Evolutionary conservation across 108 stramenopile genomes (phyloP).

Genomic region (Cyclotella distinguenda): DNA sequence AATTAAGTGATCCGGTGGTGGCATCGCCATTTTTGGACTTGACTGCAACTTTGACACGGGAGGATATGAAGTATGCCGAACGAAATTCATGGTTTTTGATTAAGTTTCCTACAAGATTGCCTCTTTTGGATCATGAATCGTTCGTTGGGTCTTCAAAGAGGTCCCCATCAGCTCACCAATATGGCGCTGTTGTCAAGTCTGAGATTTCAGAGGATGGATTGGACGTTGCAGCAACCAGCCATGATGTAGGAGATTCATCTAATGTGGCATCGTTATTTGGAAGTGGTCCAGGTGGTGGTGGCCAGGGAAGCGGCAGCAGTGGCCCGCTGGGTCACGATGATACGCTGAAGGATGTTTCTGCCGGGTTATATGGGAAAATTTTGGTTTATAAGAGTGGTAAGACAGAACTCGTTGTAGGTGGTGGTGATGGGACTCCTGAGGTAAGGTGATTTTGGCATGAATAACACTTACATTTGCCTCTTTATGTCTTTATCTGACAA

Average conservation of each 20-base stretch:
- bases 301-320: not conserved
- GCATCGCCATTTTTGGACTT: conserved; percentile 52
- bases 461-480: not conserved
- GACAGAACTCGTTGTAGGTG: conserved; percentile 71
- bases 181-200: conserved; percentile 23
- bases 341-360: conserved; percentile 48
- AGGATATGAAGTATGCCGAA: conserved; percentile 13
- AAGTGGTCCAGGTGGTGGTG: not conserved
- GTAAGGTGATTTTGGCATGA: conserved; percentile 35
- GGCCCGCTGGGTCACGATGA: conserved; percentile 65
- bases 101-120: conserved; percentile 51
- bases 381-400: conserved; percentile 80
- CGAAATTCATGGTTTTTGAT: conserved; percentile 46
- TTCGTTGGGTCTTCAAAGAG: conserved; percentile 2
- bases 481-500: not conserved
- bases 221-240: conserved; percentile 24
- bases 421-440: conserved; percentile 49
- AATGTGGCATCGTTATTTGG: not conserved
- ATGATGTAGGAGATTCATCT: conserved; percentile 10
- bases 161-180: not conserved
- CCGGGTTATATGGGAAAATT: conserved; percentile 77
- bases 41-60: conserved; percentile 1
- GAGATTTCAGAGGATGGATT: conserved; percentile 32
- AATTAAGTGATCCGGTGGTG: conserved; percentile 30
- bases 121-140: conserved; percentile 31